Percentiles rank a stretch among this genome's conserved stretches.
Conservation (phyloP, 306 rosid species). For the Styphnolobium japonicum region DNA sequence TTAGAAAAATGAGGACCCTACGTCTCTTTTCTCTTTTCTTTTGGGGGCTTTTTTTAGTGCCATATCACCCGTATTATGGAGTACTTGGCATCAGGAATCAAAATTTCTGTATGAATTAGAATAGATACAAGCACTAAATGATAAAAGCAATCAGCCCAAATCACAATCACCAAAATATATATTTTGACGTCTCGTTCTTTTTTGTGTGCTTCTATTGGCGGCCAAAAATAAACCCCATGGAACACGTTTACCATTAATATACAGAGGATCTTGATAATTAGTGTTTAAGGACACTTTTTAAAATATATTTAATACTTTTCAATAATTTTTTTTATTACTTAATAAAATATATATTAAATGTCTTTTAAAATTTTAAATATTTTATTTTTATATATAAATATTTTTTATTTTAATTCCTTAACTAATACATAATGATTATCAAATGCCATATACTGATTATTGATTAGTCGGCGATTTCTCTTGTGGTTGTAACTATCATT, state of each 20-base stretch:
- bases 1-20: slow-evolving; percentile 8
- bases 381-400: too few species aligned
- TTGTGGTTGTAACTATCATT: slow-evolving; percentile 19
- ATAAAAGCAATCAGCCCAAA: background rate
- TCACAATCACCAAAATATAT: slow-evolving; percentile 2
- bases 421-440: too few species aligned
- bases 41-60: background rate
- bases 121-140: background rate
- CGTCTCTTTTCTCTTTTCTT: background rate
- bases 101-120: background rate
- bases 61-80: background rate
- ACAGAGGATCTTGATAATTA: too few species aligned
- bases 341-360: too few species aligned
- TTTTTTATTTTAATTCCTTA: too few species aligned
- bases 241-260: background rate
- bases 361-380: too few species aligned
- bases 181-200: background rate
- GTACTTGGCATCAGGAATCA: background rate
- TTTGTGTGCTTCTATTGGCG: background rate
- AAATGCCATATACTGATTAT: background rate
- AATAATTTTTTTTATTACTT: too few species aligned
- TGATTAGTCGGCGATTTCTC: background rate
- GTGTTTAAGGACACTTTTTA: too few species aligned
- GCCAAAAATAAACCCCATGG: background rate
- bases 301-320: too few species aligned